These are phyloP conservation scores for Colletotrichum plurivorum DNA, from an alignment of 2,329 filamentous ascomycete species.

Conservation along the genomic window DNA sequence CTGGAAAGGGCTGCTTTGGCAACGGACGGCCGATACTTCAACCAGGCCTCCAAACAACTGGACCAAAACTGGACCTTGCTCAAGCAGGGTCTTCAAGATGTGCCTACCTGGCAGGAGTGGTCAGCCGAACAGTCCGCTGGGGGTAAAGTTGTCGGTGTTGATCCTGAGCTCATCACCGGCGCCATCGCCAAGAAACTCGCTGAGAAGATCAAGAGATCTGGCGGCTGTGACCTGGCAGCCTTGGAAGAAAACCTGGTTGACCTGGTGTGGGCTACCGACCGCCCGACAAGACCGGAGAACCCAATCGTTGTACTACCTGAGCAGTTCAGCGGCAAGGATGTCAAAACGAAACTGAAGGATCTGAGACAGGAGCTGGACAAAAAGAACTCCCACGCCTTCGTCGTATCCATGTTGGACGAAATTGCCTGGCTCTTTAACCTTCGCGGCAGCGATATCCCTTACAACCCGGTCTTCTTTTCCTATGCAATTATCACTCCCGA, in stretches of 20 bases:
- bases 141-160: slow-evolving; percentile 91
- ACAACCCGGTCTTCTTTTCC: slow-evolving; percentile 98
- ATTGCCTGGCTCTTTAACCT: slow-evolving; percentile 99
- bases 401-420: slow-evolving; percentile 96
- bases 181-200: slow-evolving; percentile 76
- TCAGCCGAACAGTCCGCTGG: slow-evolving; percentile 86
- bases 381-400: slow-evolving; percentile 88
- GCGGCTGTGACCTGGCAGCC: slow-evolving; percentile 81
- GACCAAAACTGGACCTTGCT: slow-evolving; percentile 92
- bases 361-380: slow-evolving; percentile 92
- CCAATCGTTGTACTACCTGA: slow-evolving; percentile 79
- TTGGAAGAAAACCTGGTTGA: slow-evolving; percentile 91
- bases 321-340: slow-evolving; percentile 85
- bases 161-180: slow-evolving; percentile 87
- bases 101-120: slow-evolving; percentile 99
- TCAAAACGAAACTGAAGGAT: slow-evolving; percentile 85
- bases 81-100: slow-evolving; percentile 93
- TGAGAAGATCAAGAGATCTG: slow-evolving; percentile 89
- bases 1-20: slow-evolving; percentile 89
- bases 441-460: slow-evolving; percentile 93
- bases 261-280: slow-evolving; percentile 83
- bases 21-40: slow-evolving; percentile 98
- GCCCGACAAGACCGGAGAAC: slow-evolving; percentile 82
- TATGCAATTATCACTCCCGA: slow-evolving; percentile 90
- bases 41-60: slow-evolving; percentile 91